Evolutionary conservation across 1,284 basidiomycete species (phyloP).

Genomic region (Phellopilus nigrolimitatus): DNA sequence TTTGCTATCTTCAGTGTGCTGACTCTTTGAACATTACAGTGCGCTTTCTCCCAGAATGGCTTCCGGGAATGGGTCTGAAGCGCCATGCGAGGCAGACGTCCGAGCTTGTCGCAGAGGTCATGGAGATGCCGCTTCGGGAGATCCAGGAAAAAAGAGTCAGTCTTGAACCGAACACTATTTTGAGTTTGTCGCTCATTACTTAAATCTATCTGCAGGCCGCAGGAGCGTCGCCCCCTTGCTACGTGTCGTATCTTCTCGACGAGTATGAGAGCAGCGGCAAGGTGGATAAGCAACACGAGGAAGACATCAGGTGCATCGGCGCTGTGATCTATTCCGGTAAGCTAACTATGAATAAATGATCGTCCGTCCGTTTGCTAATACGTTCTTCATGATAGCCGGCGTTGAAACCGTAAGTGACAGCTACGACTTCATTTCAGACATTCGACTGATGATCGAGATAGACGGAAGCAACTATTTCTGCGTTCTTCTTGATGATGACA

Average conservation of each 20-base stretch:
- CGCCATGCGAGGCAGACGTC: constrained; percentile 4
- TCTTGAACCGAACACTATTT: neutral
- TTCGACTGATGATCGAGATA: neutral
- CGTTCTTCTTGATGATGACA: constrained; percentile 18
- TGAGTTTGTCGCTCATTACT: neutral
- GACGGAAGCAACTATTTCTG: constrained; percentile 11
- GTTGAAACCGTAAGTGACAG: constrained; percentile 18
- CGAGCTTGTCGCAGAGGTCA: constrained; percentile 14
- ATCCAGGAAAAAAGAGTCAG: constrained; percentile 17
- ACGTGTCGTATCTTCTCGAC: constrained; percentile 12
- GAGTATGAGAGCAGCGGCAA: constrained; percentile 15
- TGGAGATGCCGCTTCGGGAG: constrained; percentile 14
- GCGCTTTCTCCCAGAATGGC: constrained; percentile 16
- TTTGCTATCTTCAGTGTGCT: neutral
- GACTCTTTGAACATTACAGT: constrained; percentile 2
- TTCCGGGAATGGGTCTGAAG: constrained; percentile 15
- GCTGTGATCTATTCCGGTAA: constrained; percentile 19
- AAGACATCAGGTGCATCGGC: constrained; percentile 15
- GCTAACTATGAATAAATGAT: neutral
- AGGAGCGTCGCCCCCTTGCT: constrained; percentile 6
- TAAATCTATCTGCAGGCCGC: neutral
- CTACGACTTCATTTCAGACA: neutral
- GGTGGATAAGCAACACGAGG: constrained; percentile 13
- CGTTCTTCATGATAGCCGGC: constrained; percentile 11
- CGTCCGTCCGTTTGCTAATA: neutral